A percentile compares a stretch with the other conserved stretches of the same genome.
These are phyloP conservation scores for Thelonectria rubi DNA, from an alignment of 2,329 filamentous ascomycete species.

Conservation along the genomic window DNA sequence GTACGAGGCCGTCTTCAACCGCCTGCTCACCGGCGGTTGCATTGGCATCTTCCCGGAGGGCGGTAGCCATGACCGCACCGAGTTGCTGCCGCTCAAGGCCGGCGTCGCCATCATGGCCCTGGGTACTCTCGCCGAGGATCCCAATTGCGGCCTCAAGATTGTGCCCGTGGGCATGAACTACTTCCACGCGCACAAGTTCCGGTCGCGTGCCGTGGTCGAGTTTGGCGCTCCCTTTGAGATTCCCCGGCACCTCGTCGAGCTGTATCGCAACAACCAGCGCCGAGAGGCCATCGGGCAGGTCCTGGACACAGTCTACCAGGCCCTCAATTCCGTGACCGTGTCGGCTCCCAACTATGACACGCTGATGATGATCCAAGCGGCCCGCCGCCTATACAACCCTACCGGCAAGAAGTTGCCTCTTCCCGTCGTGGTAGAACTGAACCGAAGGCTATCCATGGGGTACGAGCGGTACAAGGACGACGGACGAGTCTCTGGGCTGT, in stretches of 20 bases:
- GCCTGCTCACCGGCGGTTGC: constrained; percentile 83
- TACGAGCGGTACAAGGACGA: constrained; percentile 95
- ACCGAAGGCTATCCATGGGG: constrained; percentile 87
- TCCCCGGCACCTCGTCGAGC: constrained; percentile 80
- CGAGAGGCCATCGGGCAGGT: constrained; percentile 87
- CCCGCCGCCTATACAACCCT: constrained; percentile 90
- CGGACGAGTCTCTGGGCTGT: constrained; percentile 79
- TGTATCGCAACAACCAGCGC: constrained; percentile 84
- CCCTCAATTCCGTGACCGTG: constrained; percentile 87
- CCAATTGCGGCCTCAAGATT: constrained; percentile 89
- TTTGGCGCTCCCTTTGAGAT: constrained; percentile 92
- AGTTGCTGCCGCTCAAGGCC: constrained; percentile 91
- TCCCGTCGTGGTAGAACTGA: constrained; percentile 92
- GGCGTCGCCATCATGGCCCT: constrained; percentile 98
- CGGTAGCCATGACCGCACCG: constrained; percentile 92
- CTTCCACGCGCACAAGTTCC: constrained; percentile 98
- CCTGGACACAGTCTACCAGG: constrained; percentile 86
- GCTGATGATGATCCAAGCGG: constrained; percentile 95
- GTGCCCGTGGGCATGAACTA: constrained; percentile 99
- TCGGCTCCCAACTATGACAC: constrained; percentile 95
- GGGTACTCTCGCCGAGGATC: constrained; percentile 84
- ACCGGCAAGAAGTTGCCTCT: constrained; percentile 93
- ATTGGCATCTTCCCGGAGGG: constrained; percentile 98
- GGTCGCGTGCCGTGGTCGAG: constrained; percentile 93
- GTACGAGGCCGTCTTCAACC: constrained; percentile 90